phyloP scores from a whole-genome alignment of 202 grass and related monocot genomes.

The Sporobolus alterniflorus region DNA sequence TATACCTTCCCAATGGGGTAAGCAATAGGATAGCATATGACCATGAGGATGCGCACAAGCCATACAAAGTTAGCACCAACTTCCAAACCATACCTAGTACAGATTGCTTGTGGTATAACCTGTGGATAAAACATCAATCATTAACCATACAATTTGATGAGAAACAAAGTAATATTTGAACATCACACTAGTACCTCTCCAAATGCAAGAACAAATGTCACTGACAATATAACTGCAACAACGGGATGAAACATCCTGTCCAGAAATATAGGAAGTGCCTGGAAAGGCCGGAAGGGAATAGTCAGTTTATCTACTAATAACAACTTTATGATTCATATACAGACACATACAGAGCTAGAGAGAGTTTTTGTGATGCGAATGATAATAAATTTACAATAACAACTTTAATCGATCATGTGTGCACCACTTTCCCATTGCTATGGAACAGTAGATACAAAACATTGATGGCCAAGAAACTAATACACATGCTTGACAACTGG shows the following conservation, averaged over 20 bases:
- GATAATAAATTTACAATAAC: neutral
- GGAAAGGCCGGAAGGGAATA: slow-evolving; percentile 29
- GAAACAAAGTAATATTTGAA: slow-evolving; percentile 3
- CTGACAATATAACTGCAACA: slow-evolving; percentile 96
- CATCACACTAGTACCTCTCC: slow-evolving; percentile 72
- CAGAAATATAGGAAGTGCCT: slow-evolving; percentile 98
- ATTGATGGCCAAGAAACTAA: too few species aligned
- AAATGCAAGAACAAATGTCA: slow-evolving; percentile 97
- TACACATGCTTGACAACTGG: neutral
- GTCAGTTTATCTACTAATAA: neutral
- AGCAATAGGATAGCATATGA: slow-evolving; percentile 90
- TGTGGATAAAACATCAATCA: slow-evolving; percentile 43
- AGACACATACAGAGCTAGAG: neutral
- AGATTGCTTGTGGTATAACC: slow-evolving; percentile 99
- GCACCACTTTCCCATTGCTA: neutral
- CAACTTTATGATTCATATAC: slow-evolving; percentile 2
- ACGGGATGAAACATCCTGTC: slow-evolving; percentile 99
- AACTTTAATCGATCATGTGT: neutral
- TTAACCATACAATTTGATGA: slow-evolving; percentile 23
- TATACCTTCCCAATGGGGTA: slow-evolving; percentile 98
- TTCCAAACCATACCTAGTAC: slow-evolving; percentile 96
- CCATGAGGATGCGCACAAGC: slow-evolving; percentile 95
- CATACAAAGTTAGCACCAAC: slow-evolving; percentile 98
- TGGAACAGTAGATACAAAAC: neutral
- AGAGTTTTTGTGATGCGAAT: neutral